Conservation (phyloP, 2,329 filamentous ascomycete genomes). For the Geosmithia flava region DNA sequence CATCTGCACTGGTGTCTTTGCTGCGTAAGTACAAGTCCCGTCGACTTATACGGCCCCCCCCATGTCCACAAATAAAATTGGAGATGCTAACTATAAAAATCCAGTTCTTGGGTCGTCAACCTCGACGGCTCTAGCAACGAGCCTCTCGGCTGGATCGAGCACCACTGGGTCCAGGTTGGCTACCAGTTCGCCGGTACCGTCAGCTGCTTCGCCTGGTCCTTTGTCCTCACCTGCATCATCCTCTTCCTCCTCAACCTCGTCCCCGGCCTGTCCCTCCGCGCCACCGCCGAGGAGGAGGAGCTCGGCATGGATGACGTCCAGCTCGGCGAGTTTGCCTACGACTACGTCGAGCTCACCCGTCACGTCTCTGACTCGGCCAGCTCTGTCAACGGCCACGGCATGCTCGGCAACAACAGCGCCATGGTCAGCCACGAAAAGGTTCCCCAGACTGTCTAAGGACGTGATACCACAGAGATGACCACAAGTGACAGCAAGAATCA, state of each 20-base stretch:
- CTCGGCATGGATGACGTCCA: constrained; percentile 62
- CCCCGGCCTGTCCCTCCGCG: constrained; percentile 58
- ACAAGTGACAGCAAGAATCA: too few relatives aligned
- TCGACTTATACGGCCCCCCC: constrained; percentile 4
- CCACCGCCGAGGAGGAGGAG: constrained; percentile 54
- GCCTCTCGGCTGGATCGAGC: constrained; percentile 57
- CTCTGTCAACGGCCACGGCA: background rate
- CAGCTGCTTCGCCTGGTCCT: constrained; percentile 53
- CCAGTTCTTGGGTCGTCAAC: constrained; percentile 54
- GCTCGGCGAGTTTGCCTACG: constrained; percentile 74
- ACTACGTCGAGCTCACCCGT: constrained; percentile 60
- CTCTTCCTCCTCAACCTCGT: constrained; percentile 60
- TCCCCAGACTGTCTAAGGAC: background rate
- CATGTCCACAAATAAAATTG: constrained; percentile 1
- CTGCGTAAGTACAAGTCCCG: constrained; percentile 35
- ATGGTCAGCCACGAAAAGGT: constrained; percentile 1
- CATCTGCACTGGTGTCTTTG: constrained; percentile 66
- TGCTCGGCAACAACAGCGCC: background rate
- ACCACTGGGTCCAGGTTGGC: constrained; percentile 58
- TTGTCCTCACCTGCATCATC: constrained; percentile 55
- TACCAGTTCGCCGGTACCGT: constrained; percentile 59
- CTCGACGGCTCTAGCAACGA: constrained; percentile 54
- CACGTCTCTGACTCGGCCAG: constrained; percentile 39
- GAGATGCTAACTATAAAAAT: constrained; percentile 8
- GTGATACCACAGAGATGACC: background rate